phyloP scores from a whole-genome alignment of 1,139 yeast genomes.

The Taphrina flavorubra region DNA sequence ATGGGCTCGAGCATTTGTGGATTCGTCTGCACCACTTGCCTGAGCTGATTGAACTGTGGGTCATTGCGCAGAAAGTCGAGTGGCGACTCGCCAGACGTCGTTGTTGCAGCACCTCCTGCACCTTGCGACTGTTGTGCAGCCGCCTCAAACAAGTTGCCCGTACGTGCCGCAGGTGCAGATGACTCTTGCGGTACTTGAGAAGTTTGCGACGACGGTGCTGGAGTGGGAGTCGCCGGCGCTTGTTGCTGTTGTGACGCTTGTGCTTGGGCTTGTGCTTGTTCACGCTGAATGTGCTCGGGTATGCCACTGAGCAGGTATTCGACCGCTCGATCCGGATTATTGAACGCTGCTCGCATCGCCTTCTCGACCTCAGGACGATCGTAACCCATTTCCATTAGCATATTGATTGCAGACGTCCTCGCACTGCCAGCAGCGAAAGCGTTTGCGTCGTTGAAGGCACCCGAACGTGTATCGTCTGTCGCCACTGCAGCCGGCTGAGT shows the following conservation, averaged over 20 bases:
- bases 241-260: slow-evolving; percentile 42
- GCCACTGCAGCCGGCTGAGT: slow-evolving; percentile 49
- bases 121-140: slow-evolving; percentile 68
- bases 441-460: slow-evolving; percentile 51
- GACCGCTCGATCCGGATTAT: slow-evolving; percentile 97
- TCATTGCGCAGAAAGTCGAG: slow-evolving; percentile 52
- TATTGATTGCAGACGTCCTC: slow-evolving; percentile 71
- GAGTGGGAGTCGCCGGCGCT: slow-evolving; percentile 48
- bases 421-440: slow-evolving; percentile 65
- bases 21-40: slow-evolving; percentile 79
- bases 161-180: slow-evolving; percentile 43
- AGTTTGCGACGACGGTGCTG: slow-evolving; percentile 44
- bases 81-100: slow-evolving; percentile 50
- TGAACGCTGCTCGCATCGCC: slow-evolving; percentile 93
- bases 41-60: slow-evolving; percentile 65
- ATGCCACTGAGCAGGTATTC: slow-evolving; percentile 86
- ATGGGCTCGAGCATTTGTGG: slow-evolving; percentile 89
- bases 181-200: background rate
- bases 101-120: slow-evolving; percentile 46
- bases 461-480: slow-evolving; percentile 42
- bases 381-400: slow-evolving; percentile 96
- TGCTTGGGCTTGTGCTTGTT: slow-evolving; percentile 50
- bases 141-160: slow-evolving; percentile 66
- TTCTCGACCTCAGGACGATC: slow-evolving; percentile 84
- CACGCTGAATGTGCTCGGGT: slow-evolving; percentile 65